Evolutionary conservation across 2,329 filamentous ascomycete species (phyloP), one percentile per base, ranked within the genome.

Genomic region (Xylaria sp.): DNA sequence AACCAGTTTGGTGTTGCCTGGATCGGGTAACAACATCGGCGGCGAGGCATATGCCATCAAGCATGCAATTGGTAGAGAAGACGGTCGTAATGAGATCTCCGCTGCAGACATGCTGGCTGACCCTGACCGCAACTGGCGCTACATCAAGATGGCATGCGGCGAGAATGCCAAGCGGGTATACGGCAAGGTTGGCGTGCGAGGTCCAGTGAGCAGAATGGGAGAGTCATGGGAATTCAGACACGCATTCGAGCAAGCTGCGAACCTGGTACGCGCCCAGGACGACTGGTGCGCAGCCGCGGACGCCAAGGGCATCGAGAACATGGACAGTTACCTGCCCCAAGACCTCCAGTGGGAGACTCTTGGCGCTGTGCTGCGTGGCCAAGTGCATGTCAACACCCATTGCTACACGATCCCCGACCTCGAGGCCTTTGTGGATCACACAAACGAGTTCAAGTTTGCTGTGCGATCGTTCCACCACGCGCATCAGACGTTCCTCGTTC

Each of bases 91-190:
- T 13, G 86, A 89, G 70, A 80, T 86, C 49, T 87, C 85, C 56
- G 83, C 82, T 2, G 74, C 78, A 23, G 83, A 88, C 64, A 79
- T 89, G 76, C 76, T 89, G 8, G 86, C 87, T 1, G 84, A 88
- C 55, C 86, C 86, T 0, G 85, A 87, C 48, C 77, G 78, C 19
- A 82, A 76, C 61, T 87, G 85, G 82, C 79, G 87, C 18, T 90
- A 88, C 71, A 87, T 90, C 79, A 90, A 90, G 75, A 90, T 90
- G 86, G 87, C 87, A 0, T 90, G 86, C 64, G 87, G 87, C 42
- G 87, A 90, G 73, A 90, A 90, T 66, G 76, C 86, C 1, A 88
- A 88, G 74, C 74, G 79, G 0, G 75, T 84, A 0, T 87, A 88
- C 61, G 85, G 85, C 8, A 76, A 76, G 51, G 68, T 74, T 3